Base-by-base conservation (phyloP, 2,329 filamentous ascomycete species). In the Setomelanomma holmii region DNA sequence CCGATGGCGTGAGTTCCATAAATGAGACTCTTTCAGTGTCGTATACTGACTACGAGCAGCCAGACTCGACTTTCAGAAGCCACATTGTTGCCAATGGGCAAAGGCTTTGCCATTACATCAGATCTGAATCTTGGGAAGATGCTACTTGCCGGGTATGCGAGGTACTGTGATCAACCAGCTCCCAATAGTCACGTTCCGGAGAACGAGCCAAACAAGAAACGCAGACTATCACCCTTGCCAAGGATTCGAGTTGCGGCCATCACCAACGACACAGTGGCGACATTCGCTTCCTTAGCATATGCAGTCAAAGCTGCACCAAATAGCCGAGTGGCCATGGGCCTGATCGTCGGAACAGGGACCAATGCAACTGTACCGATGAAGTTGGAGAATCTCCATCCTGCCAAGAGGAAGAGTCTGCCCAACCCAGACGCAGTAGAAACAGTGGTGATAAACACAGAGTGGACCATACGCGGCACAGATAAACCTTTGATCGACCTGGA, bases 361-460 rank as follows among this genome's bases (percentile, higher is more conserved):
- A 93, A 93, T 65, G 90, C 90, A 1, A 93, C 90, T 1, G 86
- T 93, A 35, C 86, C 89, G 0, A 82, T 95, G 71, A 84, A 82
- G 60, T 76, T 89, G 43, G 81, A 76, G 40, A 82, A 80, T 50
- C 78, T 95, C 16, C 84, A 89, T 55, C 77, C 82, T 7, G 82
- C 80, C 49, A 93, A 93, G 69, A 73, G 80, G 75, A 50, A 71
- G 30, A 55, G 59, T 10, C 45, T 74, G 7, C 76, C 79, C 5
- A 59, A 63, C 4, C 51, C 58, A 2, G 60, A 64, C 30, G 48
- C 48, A 11, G 79, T 88, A 5, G 77, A 83, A n/a, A 87, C 85
- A 60, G 87, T 92, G 12, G 84, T 90, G 4, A 86, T 93, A 57
- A 93, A 93, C 68, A 93, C 90, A 0, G 90, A 95, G 74, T 93